Conservation (phyloP, 345 rosid genomes). For the Zanthoxylum bungeanum region DNA sequence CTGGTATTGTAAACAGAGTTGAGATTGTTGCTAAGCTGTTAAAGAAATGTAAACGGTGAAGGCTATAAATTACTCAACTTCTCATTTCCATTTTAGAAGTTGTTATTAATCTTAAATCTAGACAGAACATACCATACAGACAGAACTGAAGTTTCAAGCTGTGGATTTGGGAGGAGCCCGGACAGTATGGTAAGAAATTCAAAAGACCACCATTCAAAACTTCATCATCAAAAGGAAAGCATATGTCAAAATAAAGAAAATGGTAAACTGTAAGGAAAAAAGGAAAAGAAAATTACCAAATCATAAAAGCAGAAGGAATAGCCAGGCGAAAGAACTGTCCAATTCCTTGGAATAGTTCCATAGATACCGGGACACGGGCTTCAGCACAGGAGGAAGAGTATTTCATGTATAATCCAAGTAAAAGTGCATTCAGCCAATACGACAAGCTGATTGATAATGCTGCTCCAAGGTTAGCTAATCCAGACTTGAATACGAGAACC, state of each 20-base stretch:
- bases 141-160: conserved; percentile 84
- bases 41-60: background rate
- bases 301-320: conserved; percentile 64
- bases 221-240: background rate
- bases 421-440: conserved; percentile 47
- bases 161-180: conserved; percentile 71
- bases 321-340: conserved; percentile 63
- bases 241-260: background rate
- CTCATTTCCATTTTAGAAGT: background rate
- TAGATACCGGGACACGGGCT: conserved; percentile 38
- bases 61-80: background rate
- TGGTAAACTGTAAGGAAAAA: too few relatives aligned
- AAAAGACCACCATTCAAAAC: conserved; percentile 90
- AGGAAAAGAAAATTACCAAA: conserved; percentile 41
- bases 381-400: conserved; percentile 46
- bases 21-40: conserved; percentile 55
- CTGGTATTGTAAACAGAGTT: conserved; percentile 54
- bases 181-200: conserved; percentile 74
- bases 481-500: conserved; percentile 51
- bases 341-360: conserved; percentile 45
- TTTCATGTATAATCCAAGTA: conserved; percentile 46
- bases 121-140: conserved; percentile 83
- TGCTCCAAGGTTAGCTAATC: conserved; percentile 44
- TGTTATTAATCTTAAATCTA: too few relatives aligned
- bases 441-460: conserved; percentile 48